Conservation (phyloP, 768 basidiomycete species). For the Tylopilus subfusipes region DNA sequence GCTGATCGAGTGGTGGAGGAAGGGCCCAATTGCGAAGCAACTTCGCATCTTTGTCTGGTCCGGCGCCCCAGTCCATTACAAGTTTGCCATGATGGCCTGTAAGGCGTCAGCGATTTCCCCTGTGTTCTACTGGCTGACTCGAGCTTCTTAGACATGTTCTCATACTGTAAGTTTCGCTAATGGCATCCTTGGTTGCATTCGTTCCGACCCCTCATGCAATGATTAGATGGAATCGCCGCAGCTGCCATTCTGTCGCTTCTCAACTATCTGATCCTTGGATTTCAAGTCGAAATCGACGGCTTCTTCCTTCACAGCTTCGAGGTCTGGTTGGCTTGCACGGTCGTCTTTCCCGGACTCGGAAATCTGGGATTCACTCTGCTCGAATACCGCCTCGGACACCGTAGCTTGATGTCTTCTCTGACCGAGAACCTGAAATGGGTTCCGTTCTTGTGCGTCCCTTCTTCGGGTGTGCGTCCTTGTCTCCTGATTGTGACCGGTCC, state of each 20-base stretch:
- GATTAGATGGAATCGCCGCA: conserved; percentile 55
- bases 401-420: conserved; percentile 19
- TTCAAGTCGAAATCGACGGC: conserved; percentile 63
- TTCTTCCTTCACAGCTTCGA: conserved; percentile 79
- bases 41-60: conserved; percentile 77
- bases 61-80: conserved; percentile 73
- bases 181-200: not conserved
- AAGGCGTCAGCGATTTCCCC: conserved; percentile 11
- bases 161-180: conserved; percentile 39
- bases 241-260: conserved; percentile 62
- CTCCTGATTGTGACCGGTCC: not conserved
- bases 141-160: conserved; percentile 43
- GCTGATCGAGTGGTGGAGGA: conserved; percentile 67
- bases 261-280: conserved; percentile 77
- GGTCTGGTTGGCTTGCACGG: conserved; percentile 73
- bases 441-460: conserved; percentile 36
- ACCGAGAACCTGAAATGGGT: conserved; percentile 28
- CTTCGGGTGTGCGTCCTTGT: not conserved
- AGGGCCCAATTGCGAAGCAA: conserved; percentile 81
- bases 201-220: not conserved
- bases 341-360: conserved; percentile 72
- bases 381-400: conserved; percentile 66
- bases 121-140: not conserved
- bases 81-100: conserved; percentile 61
- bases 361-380: conserved; percentile 71